phyloP scores from a whole-genome alignment of 2,329 filamentous ascomycete genomes.

The Talaromyces sp. region DNA sequence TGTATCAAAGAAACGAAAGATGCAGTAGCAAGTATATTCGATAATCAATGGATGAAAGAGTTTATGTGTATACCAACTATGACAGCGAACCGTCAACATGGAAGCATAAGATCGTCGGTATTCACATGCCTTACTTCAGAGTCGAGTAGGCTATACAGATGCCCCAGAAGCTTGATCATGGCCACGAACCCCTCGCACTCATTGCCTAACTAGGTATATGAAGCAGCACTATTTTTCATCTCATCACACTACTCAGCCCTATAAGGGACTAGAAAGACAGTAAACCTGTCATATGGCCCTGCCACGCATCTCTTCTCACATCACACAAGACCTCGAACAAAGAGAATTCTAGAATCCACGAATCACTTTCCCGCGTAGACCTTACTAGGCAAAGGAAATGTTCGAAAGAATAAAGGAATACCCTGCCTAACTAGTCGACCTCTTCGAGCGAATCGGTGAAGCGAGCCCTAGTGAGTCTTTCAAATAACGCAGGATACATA shows the following conservation, averaged over 20 bases:
- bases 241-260: neutral
- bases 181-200: neutral
- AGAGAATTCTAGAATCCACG: neutral
- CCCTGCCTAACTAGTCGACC: neutral
- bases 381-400: neutral
- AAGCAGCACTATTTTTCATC: neutral
- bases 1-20: neutral
- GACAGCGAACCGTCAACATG: neutral
- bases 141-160: neutral
- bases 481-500: neutral
- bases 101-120: neutral
- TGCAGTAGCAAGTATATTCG: neutral
- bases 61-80: neutral
- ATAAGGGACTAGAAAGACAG: neutral
- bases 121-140: neutral
- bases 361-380: neutral
- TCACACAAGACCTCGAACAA: constrained; percentile 8
- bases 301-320: neutral
- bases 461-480: neutral
- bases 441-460: neutral
- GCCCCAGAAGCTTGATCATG: neutral
- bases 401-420: neutral
- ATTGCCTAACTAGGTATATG: neutral
- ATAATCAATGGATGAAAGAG: neutral
- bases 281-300: neutral